A percentile compares a stretch with the other conserved stretches of the same genome.
Conservation (phyloP, 257 asterid species). For the Solanum stenotomum region DNA sequence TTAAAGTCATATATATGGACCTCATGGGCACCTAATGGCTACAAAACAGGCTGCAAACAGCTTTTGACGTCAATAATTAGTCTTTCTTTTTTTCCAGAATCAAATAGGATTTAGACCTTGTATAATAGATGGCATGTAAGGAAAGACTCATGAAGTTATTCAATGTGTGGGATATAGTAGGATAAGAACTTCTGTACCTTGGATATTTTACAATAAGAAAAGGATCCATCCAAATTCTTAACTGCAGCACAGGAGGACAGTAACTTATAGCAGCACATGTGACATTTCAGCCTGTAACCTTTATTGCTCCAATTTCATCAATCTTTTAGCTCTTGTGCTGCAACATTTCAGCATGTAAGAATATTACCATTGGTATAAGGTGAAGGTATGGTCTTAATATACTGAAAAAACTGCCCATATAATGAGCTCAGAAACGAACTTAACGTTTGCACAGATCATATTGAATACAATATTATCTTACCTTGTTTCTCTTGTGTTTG, state of each 20-base stretch:
- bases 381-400: background rate
- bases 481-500: slow-evolving; percentile 79
- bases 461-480: slow-evolving; percentile 5
- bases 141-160: slow-evolving; percentile 12
- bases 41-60: background rate
- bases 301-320: slow-evolving; percentile 80
- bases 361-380: slow-evolving; percentile 9
- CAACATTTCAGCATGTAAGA: slow-evolving; percentile 28
- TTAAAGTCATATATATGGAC: background rate
- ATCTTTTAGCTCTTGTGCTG: slow-evolving; percentile 97
- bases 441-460: background rate
- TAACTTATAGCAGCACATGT: slow-evolving; percentile 21
- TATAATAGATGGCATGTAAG: background rate
- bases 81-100: background rate
- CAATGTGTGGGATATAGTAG: slow-evolving; percentile 6
- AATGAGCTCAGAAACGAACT: background rate
- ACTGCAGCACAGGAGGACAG: slow-evolving; percentile 49
- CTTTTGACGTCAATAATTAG: background rate
- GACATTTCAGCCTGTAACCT: slow-evolving; percentile 69
- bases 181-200: slow-evolving; percentile 44
- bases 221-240: slow-evolving; percentile 50
- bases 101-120: background rate
- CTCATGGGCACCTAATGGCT: background rate
- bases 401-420: background rate
- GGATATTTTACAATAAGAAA: slow-evolving; percentile 37